These are phyloP conservation scores for Solanum paucissectum DNA, from an alignment of 257 asterid genomes.

Conservation along the genomic window DNA sequence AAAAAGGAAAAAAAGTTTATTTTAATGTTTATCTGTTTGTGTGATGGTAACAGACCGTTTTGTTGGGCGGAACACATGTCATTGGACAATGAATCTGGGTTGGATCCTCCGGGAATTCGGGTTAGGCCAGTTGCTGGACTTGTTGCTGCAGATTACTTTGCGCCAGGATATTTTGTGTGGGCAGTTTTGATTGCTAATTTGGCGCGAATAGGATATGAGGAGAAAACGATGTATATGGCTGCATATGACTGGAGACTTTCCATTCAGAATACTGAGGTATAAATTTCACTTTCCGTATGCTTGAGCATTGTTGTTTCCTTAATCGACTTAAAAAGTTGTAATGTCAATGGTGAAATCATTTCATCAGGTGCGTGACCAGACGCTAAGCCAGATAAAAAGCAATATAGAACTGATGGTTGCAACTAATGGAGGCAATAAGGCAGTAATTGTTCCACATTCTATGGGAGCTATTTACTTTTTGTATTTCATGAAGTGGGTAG, in stretches of 20 bases:
- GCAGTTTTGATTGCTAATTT: conserved; percentile 86
- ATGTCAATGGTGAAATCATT: background rate
- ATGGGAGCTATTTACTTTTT: conserved; percentile 81
- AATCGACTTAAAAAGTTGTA: background rate
- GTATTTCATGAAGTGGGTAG: conserved; percentile 96
- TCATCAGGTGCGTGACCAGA: conserved; percentile 66
- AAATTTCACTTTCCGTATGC: background rate
- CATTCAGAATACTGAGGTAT: conserved; percentile 90
- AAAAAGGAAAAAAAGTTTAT: background rate
- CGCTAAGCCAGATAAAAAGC: conserved; percentile 69
- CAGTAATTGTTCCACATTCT: conserved; percentile 77
- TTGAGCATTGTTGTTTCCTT: background rate
- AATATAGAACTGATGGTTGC: conserved; percentile 71
- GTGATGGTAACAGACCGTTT: conserved; percentile 49
- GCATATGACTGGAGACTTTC: conserved; percentile 97
- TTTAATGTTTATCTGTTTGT: background rate
- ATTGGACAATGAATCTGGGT: conserved; percentile 81
- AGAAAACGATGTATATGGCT: conserved; percentile 95
- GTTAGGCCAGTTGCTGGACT: conserved; percentile 91
- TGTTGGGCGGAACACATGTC: conserved; percentile 99
- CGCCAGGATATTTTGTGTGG: conserved; percentile 97
- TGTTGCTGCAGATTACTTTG: conserved; percentile 94
- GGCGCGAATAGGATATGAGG: conserved; percentile 89
- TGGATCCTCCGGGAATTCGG: conserved; percentile 83
- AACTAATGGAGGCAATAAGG: conserved; percentile 68